Evolutionary conservation across 2,329 filamentous ascomycete genomes (phyloP), one percentile per base, ranked within the genome.

Genomic region (Trichoderma sp.): DNA sequence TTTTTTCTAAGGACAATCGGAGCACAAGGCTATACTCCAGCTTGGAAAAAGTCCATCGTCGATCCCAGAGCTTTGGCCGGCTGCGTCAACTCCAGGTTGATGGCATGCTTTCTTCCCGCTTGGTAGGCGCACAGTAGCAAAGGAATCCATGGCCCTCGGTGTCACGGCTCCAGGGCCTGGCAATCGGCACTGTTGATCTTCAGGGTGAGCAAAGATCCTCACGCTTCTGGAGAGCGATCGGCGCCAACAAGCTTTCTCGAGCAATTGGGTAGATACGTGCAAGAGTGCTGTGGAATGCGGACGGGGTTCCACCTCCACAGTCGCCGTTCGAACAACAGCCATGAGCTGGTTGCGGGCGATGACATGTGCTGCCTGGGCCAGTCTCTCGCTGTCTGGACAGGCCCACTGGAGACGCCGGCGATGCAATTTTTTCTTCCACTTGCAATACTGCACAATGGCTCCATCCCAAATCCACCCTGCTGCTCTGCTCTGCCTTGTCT

Each of bases 191-290:
- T 61, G 49, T 56, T 68, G 65, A 68, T 68, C 65, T 68, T 61
- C 57, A 61, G 65, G 65, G 65, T 61, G 65, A 29, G 35, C 57
- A 61, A 33, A 61, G 67, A 69, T 69, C 31, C 37, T 24, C 61
- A 66, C 47, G 53, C 58, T 29, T 59, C 55, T 31, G 47, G 40
- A 61, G 40, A 31, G 43, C 43, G 64, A 68, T 70, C 68, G 68
- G 68, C 68, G 31, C 47, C 64, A 62, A 62, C 68, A 70, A 70
- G 68, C 68, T 70, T 70, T 64, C 47, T 19, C 68, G 33, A n/a
- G 37, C 58, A 56, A 68, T 43, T n/a, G 40, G n/a, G 31, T 14
- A 13, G 33, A 35, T 35, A 35, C 33, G 65, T 55, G 57, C 65
- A 49, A 61, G 24, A 33, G 31, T 53, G 53, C 31, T 68, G 43